Percentiles rank a stretch among this genome's conserved stretches.
These are phyloP conservation scores for Terfezia claveryi DNA, from an alignment of 495 filamentous ascomycete species.

Conservation along the genomic window DNA sequence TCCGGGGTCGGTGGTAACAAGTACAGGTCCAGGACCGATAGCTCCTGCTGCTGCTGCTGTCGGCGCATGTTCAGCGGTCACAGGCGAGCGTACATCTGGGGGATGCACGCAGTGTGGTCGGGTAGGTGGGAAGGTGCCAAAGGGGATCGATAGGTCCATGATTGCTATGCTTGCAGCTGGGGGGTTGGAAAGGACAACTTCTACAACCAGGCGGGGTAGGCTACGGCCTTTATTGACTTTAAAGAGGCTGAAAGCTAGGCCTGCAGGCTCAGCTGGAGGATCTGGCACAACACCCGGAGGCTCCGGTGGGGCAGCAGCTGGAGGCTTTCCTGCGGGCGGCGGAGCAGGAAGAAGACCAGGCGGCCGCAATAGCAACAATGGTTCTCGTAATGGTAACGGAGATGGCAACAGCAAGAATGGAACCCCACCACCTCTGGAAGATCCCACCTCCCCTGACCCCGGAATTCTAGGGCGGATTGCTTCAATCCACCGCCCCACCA, in stretches of 20 bases:
- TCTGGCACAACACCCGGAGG: not conserved
- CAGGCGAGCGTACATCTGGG: not conserved
- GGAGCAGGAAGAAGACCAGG: not conserved
- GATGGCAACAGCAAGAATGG: not conserved
- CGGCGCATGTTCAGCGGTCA: no score
- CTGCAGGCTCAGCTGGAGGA: no score
- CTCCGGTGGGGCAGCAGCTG: not conserved
- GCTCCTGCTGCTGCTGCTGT: no score
- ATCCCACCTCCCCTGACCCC: not conserved
- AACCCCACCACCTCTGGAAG: not conserved
- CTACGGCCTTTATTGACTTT: constrained; percentile 3
- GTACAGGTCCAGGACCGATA: constrained; percentile 5
- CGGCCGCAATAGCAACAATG: not conserved
- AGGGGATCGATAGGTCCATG: no score
- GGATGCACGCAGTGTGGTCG: constrained; percentile 9
- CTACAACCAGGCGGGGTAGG: constrained; percentile 2
- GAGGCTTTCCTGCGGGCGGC: not conserved
- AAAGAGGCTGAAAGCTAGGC: no score
- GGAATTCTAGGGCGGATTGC: constrained; percentile 12
- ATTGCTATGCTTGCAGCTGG: constrained; percentile 2
- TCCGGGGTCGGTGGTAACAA: constrained; percentile 1
- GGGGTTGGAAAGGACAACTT: constrained; percentile 9
- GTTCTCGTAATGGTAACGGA: constrained; percentile 3
- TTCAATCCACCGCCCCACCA: constrained; percentile 52
- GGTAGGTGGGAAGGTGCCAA: not conserved